Evolutionary conservation across 139 green algal species (phyloP).

Genomic region (Nannochloris sp.): DNA sequence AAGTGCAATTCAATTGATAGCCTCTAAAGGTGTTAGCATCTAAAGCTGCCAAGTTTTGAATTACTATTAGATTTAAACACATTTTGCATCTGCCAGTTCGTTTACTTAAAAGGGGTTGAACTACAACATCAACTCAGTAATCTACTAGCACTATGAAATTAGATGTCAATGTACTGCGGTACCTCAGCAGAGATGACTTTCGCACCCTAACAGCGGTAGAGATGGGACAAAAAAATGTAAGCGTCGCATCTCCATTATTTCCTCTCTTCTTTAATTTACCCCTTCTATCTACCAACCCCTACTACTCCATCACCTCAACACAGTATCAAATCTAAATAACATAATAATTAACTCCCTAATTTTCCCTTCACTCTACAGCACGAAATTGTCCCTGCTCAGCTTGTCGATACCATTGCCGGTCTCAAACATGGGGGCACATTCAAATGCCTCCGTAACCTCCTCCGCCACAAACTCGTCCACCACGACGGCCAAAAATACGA

Average conservation of each 20-base stretch:
- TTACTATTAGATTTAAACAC: too few species aligned
- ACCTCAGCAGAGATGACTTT: constrained; percentile 93
- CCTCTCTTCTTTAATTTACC: too few species aligned
- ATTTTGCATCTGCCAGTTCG: too few species aligned
- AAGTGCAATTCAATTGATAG: too few species aligned
- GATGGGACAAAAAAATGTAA: constrained; percentile 95
- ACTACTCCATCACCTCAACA: too few species aligned
- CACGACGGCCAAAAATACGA: constrained; percentile 90
- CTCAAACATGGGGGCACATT: constrained; percentile 85
- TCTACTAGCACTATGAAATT: constrained; percentile 96
- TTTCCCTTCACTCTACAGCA: constrained; percentile 55
- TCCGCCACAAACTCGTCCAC: constrained; percentile 95
- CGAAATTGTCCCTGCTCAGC: constrained; percentile 84
- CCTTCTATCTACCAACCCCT: too few species aligned
- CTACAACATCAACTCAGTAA: too few species aligned
- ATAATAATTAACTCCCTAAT: background rate
- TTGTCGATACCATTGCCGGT: constrained; percentile 87
- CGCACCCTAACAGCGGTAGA: constrained; percentile 90
- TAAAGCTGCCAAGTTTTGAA: too few species aligned
- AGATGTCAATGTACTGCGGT: constrained; percentile 91
- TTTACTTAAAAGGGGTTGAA: too few species aligned
- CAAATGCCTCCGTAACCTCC: constrained; percentile 72
- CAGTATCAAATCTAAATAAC: background rate
- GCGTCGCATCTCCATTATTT: background rate
- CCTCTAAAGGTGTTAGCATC: too few species aligned